Percentiles rank a stretch among this genome's conserved stretches.
phyloP scores from a whole-genome alignment of 108 stramenopile species.

The Skeletonema marinoi region DNA sequence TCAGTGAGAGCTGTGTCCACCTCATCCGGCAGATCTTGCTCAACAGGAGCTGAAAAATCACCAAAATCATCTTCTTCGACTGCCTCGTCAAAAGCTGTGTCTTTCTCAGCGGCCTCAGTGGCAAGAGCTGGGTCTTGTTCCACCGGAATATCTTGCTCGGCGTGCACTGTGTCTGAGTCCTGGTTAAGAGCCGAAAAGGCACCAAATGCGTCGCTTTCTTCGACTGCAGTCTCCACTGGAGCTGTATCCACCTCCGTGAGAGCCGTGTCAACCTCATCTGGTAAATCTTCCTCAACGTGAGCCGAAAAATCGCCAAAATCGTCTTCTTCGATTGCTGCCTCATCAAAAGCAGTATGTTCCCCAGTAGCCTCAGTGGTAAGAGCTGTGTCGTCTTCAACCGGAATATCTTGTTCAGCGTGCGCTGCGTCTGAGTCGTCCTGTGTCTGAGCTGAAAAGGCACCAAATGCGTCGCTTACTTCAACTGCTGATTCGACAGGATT shows the following conservation, averaged over 20 bases:
- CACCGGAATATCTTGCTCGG: not conserved
- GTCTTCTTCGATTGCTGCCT: not conserved
- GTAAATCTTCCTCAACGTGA: too few species aligned
- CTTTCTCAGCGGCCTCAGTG: not conserved
- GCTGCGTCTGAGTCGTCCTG: not conserved
- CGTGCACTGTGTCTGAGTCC: not conserved
- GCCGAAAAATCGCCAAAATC: not conserved
- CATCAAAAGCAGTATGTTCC: not conserved
- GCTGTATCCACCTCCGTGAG: too few species aligned
- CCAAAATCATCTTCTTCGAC: not conserved
- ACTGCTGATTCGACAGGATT: too few species aligned
- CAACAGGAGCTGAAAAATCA: not conserved
- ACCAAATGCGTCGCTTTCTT: not conserved
- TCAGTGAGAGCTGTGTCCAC: not conserved
- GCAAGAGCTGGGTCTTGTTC: not conserved
- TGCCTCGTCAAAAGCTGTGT: not conserved
- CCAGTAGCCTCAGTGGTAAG: not conserved
- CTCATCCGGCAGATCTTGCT: not conserved
- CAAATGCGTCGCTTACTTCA: not conserved
- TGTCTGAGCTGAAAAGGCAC: not conserved
- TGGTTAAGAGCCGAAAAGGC: not conserved
- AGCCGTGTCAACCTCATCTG: too few species aligned
- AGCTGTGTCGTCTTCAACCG: not conserved
- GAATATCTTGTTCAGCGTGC: not conserved
- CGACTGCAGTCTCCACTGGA: too few species aligned